These are phyloP conservation scores for Penicillium crystallinum DNA, from an alignment of 495 filamentous ascomycete genomes.

Conservation along the genomic window DNA sequence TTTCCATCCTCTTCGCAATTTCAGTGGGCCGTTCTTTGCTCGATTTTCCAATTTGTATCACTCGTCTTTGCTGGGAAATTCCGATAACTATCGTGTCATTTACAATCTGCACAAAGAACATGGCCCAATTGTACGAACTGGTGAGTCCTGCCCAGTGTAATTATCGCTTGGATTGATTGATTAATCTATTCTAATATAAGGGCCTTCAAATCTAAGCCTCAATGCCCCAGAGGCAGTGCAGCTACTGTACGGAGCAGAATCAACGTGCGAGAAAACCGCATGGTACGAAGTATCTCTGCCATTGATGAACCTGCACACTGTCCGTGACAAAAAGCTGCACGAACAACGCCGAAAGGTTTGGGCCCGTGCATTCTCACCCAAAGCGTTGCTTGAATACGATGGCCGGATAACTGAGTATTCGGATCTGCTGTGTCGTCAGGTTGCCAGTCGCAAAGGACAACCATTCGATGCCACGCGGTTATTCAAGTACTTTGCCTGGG, in stretches of 20 bases:
- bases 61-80: background rate
- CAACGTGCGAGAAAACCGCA: background rate
- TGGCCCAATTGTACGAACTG: background rate
- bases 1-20: background rate
- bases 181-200: background rate
- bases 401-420: background rate
- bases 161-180: no score
- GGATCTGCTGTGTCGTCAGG: background rate
- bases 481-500: background rate
- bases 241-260: background rate
- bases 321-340: background rate
- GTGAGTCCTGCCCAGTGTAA: background rate
- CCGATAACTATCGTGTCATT: background rate
- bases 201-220: background rate
- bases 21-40: background rate
- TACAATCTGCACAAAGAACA: background rate
- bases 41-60: background rate
- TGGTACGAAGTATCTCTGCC: background rate
- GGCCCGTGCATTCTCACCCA: background rate
- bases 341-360: background rate
- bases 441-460: background rate
- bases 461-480: background rate
- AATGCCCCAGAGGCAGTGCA: background rate
- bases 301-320: background rate
- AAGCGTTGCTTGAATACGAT: background rate